Evolutionary conservation across 2,329 filamentous ascomycete genomes (phyloP), one percentile per base, ranked within the genome.

Genomic region (Botryosphaeria dothidea): DNA sequence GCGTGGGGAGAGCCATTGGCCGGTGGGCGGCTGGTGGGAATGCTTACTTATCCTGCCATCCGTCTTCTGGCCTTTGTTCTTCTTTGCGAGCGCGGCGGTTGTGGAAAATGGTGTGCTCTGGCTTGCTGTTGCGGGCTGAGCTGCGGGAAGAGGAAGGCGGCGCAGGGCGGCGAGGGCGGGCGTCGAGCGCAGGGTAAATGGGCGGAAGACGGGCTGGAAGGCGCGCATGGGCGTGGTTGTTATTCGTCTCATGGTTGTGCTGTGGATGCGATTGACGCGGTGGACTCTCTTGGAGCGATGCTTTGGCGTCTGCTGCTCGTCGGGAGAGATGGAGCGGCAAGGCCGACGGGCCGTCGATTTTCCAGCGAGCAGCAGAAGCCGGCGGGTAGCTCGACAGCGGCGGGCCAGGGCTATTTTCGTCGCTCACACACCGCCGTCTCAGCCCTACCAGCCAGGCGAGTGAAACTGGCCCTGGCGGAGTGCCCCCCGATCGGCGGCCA

Each of bases 41-140:
- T 41, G 34, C 64, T 43, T 36, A 67, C 66, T 63, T 65, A 67
- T 65, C 48, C 66, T 52, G 4, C 43, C 21, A 46, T 67, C 66
- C n/a, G 19, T 61, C 54, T 66, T 62, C 15, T 48, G 46, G 9
- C 57, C 62, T 41, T 48, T 52, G 49, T 58, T 48, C 2, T 29
- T 54, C 36, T 52, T 60, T 8, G 64, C 54, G 4, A 66, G 56
- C 17, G 52, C 49, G 46, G 66, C 52, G 38, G 66, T 49, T 25
- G 66, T 66, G 15, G 61, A 66, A 41, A 67, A 67, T 4, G 61
- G 31, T 36, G 61, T 46, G 51, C 29, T 23, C 34, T 67, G 51
- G 57, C 36, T 43, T 31, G 36, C 25, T 25, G 38, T n/a, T 23
- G 56, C 34, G 25, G 45, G 31, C 58, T 45, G 56, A n/a, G 21